phyloP scores from a whole-genome alignment of 176 grass and related monocot genomes.

The Puccinellia tenuiflora region DNA sequence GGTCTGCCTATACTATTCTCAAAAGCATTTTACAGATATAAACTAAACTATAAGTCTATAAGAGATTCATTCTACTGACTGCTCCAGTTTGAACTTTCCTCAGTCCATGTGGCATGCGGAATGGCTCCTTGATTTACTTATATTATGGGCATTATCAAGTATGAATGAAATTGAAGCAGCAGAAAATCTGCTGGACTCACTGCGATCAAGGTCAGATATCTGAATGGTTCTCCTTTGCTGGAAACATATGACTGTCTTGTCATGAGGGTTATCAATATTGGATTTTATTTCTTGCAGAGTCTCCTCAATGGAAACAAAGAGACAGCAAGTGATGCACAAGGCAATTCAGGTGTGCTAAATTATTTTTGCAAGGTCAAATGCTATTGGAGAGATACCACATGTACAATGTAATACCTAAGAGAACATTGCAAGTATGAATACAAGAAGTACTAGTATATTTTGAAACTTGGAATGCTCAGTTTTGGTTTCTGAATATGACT shows the following conservation, averaged over 20 bases:
- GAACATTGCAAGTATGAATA: not conserved
- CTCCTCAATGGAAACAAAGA: constrained; percentile 34
- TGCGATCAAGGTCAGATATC: constrained; percentile 51
- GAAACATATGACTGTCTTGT: not conserved
- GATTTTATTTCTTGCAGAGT: constrained; percentile 28
- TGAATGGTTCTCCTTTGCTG: not conserved
- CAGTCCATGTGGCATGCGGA: constrained; percentile 60
- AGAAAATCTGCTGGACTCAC: constrained; percentile 47
- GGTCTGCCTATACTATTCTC: not conserved
- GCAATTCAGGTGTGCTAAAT: constrained; percentile 39
- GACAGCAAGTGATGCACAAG: constrained; percentile 49
- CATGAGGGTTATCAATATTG: not conserved
- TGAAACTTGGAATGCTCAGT: not conserved
- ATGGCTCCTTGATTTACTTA: constrained; percentile 68
- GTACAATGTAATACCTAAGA: not conserved
- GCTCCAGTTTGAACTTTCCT: constrained; percentile 14
- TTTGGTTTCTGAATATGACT: not conserved
- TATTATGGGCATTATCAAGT: constrained; percentile 55
- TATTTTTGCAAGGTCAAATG: not conserved
- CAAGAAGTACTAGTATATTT: not conserved
- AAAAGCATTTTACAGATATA: not conserved
- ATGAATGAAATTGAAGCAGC: constrained; percentile 41
- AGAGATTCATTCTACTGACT: constrained; percentile 11
- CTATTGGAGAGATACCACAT: not conserved
- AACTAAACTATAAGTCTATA: not conserved